Conservation (phyloP, 495 filamentous ascomycete genomes). For the Annulohypoxylon nitens region DNA sequence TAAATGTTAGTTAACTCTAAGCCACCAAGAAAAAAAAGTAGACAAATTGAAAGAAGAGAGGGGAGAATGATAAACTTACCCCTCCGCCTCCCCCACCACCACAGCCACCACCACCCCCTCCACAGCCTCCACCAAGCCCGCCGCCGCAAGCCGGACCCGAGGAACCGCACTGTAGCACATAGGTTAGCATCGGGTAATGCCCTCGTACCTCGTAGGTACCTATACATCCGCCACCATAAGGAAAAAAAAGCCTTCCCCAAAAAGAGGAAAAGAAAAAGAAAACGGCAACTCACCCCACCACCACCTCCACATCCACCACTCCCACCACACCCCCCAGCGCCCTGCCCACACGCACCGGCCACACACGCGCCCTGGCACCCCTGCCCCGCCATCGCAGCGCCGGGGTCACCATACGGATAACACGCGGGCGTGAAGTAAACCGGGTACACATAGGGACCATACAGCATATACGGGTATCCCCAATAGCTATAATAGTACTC, state of each 20-base stretch:
- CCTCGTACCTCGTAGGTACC: too few species aligned
- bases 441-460: slow-evolving; percentile 55
- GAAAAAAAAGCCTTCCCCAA: too few species aligned
- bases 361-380: slow-evolving; percentile 57
- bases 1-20: neutral
- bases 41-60: neutral
- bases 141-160: slow-evolving; percentile 53
- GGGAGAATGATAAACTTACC: slow-evolving; percentile 9
- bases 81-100: slow-evolving; percentile 52
- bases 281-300: slow-evolving; percentile 54
- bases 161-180: slow-evolving; percentile 46
- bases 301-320: slow-evolving; percentile 58
- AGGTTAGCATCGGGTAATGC: slow-evolving; percentile 26
- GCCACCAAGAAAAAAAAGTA: neutral
- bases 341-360: slow-evolving; percentile 66
- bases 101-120: slow-evolving; percentile 51
- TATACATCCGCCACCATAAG: too few species aligned
- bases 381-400: slow-evolving; percentile 66
- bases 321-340: slow-evolving; percentile 61
- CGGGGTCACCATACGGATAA: slow-evolving; percentile 64
- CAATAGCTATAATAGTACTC: slow-evolving; percentile 66
- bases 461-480: slow-evolving; percentile 64
- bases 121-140: slow-evolving; percentile 48
- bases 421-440: slow-evolving; percentile 50
- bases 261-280: neutral